Evolutionary conservation across 306 rosid genomes (phyloP).

Genomic region (Cucurbita moschata): DNA sequence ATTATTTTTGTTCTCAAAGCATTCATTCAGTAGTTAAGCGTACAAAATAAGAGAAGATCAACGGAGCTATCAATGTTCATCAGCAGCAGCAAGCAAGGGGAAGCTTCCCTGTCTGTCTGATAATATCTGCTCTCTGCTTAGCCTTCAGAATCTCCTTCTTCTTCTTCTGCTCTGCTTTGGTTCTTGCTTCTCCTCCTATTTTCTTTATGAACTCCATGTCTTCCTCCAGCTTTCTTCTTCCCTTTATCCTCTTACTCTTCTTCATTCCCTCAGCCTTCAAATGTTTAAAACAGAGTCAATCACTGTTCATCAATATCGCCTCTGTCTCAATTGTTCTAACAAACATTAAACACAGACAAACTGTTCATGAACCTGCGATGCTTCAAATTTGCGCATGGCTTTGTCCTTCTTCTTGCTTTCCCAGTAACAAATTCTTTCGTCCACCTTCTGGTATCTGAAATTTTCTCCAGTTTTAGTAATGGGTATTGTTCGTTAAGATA

Average conservation of each 20-base stretch:
- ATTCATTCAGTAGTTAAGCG: neutral
- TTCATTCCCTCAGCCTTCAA: constrained; percentile 26
- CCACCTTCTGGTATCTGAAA: constrained; percentile 46
- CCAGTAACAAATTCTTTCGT: constrained; percentile 41
- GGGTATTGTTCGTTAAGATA: too few relatives aligned
- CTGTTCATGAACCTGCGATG: constrained; percentile 36
- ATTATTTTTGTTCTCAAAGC: too few relatives aligned
- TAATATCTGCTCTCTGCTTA: constrained; percentile 34
- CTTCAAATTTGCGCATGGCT: constrained; percentile 21
- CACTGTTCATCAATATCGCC: too few relatives aligned
- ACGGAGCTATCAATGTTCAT: constrained; percentile 10
- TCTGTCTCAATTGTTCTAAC: neutral
- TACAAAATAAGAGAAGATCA: neutral
- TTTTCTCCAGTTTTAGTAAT: too few relatives aligned
- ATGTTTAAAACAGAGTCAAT: neutral
- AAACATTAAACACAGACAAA: neutral
- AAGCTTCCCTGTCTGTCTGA: constrained; percentile 44
- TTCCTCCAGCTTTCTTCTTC: constrained; percentile 6
- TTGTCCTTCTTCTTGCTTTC: constrained; percentile 40
- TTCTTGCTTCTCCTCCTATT: constrained; percentile 41
- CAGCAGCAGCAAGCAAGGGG: constrained; percentile 37
- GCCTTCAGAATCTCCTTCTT: constrained; percentile 26
- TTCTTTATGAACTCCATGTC: constrained; percentile 18
- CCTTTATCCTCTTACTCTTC: constrained; percentile 23
- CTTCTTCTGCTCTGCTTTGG: constrained; percentile 26